Conservation (phyloP, 495 filamentous ascomycete genomes). For the Hypoxylon rickii region DNA sequence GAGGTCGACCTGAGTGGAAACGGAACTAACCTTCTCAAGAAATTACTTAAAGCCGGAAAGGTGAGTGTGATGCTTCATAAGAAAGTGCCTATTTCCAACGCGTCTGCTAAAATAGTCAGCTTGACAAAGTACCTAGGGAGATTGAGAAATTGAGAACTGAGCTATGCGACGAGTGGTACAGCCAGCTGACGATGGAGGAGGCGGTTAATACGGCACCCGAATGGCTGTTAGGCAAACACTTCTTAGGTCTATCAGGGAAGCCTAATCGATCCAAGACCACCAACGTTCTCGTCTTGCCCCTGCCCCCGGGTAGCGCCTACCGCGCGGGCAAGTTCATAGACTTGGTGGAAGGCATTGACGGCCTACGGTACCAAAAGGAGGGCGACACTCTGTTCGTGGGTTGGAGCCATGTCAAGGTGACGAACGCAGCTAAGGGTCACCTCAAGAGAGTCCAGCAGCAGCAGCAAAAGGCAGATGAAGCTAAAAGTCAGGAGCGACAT, state of each 20-base stretch:
- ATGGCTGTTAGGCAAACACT: constrained; percentile 19
- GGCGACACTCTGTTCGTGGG: constrained; percentile 15
- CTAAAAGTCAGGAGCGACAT: constrained; percentile 7
- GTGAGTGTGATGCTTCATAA: background rate
- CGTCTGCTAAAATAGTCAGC: constrained; percentile 2
- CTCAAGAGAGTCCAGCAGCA: background rate
- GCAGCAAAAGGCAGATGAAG: background rate
- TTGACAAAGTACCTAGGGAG: constrained; percentile 21
- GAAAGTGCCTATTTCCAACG: background rate
- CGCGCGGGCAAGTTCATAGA: constrained; percentile 10
- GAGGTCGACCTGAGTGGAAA: constrained; percentile 23
- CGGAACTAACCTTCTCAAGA: constrained; percentile 20
- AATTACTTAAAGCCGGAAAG: constrained; percentile 20
- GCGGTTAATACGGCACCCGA: constrained; percentile 7
- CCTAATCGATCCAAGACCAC: constrained; percentile 25
- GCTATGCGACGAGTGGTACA: constrained; percentile 20
- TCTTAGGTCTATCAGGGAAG: constrained; percentile 19
- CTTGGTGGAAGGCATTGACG: background rate
- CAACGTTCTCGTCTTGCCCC: constrained; percentile 17
- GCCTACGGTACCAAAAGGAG: background rate
- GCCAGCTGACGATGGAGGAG: constrained; percentile 14
- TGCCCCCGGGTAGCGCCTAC: constrained; percentile 4
- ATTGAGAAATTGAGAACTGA: constrained; percentile 16
- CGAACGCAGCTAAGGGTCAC: constrained; percentile 3
- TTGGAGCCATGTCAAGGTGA: constrained; percentile 16